A percentile compares a stretch with the other conserved stretches of the same genome.
These are phyloP conservation scores for Metarhizium brunneum DNA, from an alignment of 2,329 filamentous ascomycete genomes.

Conservation along the genomic window DNA sequence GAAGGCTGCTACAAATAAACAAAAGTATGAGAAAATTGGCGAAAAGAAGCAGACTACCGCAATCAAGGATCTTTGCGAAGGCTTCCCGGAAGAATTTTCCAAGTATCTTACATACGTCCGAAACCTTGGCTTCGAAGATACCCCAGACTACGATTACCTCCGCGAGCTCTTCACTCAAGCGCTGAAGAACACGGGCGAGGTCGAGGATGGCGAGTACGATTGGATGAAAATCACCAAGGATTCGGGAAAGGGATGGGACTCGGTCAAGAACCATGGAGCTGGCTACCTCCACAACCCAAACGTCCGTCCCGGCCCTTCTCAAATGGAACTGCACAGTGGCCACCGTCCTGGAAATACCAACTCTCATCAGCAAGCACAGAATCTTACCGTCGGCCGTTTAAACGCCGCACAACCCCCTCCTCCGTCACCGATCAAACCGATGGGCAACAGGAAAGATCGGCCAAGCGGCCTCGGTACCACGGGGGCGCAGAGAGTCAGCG, in stretches of 20 bases:
- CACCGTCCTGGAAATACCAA: conserved; percentile 57
- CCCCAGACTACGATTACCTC: conserved; percentile 95
- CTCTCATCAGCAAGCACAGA: conserved; percentile 52
- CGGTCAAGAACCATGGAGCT: conserved; percentile 54
- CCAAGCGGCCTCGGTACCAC: conserved; percentile 69
- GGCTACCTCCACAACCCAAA: conserved; percentile 65
- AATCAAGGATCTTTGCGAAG: conserved; percentile 94
- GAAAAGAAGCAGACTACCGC: conserved; percentile 99
- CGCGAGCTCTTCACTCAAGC: conserved; percentile 94
- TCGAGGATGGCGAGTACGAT: conserved; percentile 97
- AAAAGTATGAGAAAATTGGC: conserved; percentile 99
- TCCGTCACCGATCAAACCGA: conserved; percentile 76
- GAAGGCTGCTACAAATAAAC: conserved; percentile 73
- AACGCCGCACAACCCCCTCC: conserved; percentile 87
- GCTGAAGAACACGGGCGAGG: conserved; percentile 85
- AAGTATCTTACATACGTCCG: conserved; percentile 96
- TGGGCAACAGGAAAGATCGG: conserved; percentile 64
- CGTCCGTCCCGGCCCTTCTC: conserved; percentile 68
- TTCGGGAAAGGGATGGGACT: conserved; percentile 81
- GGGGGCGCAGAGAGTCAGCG: conserved; percentile 68
- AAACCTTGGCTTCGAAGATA: conserved; percentile 97
- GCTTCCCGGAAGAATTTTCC: conserved; percentile 94
- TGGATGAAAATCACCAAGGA: conserved; percentile 95
- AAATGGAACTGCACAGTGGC: conserved; percentile 73
- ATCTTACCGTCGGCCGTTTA: conserved; percentile 78